These are phyloP conservation scores for Penicillium sp. DNA, from an alignment of 2,329 filamentous ascomycete species.

Conservation along the genomic window DNA sequence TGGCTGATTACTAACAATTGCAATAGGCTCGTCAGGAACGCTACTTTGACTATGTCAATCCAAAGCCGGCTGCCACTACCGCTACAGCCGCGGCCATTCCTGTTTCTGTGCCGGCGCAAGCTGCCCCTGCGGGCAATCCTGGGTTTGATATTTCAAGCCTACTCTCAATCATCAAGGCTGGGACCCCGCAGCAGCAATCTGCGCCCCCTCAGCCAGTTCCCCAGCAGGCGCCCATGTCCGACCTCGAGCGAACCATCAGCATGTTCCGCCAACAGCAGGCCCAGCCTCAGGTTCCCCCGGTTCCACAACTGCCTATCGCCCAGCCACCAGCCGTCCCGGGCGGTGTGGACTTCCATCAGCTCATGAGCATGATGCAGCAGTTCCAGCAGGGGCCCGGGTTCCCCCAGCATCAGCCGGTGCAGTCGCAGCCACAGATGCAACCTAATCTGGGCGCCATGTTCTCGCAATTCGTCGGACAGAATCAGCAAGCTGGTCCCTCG, in stretches of 20 bases:
- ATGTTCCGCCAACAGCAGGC: slow-evolving; percentile 45
- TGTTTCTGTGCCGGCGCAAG: slow-evolving; percentile 29
- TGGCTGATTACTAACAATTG: slow-evolving; percentile 18
- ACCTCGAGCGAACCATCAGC: slow-evolving; percentile 47
- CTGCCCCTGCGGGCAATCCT: slow-evolving; percentile 25
- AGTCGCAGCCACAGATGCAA: slow-evolving; percentile 35
- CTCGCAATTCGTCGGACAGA: slow-evolving; percentile 39
- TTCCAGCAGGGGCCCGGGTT: slow-evolving; percentile 40
- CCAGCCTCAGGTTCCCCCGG: slow-evolving; percentile 26
- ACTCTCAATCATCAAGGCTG: slow-evolving; percentile 49
- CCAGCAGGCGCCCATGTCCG: slow-evolving; percentile 35
- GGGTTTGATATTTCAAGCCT: slow-evolving; percentile 49
- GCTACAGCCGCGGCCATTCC: slow-evolving; percentile 12
- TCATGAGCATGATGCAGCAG: slow-evolving; percentile 50
- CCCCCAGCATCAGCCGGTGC: slow-evolving; percentile 33
- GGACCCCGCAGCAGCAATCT: slow-evolving; percentile 40
- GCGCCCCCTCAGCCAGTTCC: slow-evolving; percentile 37
- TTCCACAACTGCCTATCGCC: slow-evolving; percentile 34
- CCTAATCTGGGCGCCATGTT: slow-evolving; percentile 46
- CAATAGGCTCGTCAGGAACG: slow-evolving; percentile 49
- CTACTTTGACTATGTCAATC: slow-evolving; percentile 47
- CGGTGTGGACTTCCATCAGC: slow-evolving; percentile 46
- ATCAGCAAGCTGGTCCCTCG: slow-evolving; percentile 26
- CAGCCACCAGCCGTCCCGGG: slow-evolving; percentile 33
- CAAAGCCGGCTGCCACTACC: slow-evolving; percentile 38